phyloP scores from a whole-genome alignment of 495 filamentous ascomycete genomes.

The Arthonia radiata region DNA sequence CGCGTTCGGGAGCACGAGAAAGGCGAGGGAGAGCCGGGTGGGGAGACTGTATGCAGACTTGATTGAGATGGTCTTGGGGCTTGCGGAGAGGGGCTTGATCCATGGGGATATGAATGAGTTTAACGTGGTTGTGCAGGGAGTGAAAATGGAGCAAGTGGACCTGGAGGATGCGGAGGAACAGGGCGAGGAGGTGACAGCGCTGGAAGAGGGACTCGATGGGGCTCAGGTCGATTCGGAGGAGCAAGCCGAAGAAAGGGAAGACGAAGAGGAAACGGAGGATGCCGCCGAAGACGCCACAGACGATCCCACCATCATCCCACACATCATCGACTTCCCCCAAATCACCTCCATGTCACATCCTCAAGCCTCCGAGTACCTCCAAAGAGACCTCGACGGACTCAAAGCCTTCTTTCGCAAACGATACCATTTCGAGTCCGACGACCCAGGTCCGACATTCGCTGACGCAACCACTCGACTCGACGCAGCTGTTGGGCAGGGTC shows the following conservation, averaged over 20 bases:
- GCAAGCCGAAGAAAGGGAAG: conserved; percentile 14
- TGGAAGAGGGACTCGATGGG: too few species aligned
- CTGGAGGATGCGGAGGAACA: not conserved
- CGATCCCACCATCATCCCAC: conserved; percentile 30
- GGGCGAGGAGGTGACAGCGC: too few species aligned
- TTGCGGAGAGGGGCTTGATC: conserved; percentile 76
- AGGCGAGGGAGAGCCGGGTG: conserved; percentile 13
- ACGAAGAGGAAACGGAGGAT: conserved; percentile 11
- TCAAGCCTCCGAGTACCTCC: conserved; percentile 88
- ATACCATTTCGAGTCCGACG: conserved; percentile 65
- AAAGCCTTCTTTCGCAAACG: conserved; percentile 76
- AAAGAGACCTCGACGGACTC: conserved; percentile 81
- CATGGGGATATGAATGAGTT: conserved; percentile 99
- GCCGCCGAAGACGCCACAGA: conserved; percentile 4
- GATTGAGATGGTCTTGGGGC: conserved; percentile 59
- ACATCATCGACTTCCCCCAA: conserved; percentile 89
- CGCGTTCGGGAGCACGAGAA: not conserved
- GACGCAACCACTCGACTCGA: conserved; percentile 32
- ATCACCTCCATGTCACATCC: conserved; percentile 88
- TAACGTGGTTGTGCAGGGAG: conserved; percentile 77
- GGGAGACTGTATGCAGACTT: conserved; percentile 65
- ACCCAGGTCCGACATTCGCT: conserved; percentile 58
- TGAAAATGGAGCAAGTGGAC: not conserved
- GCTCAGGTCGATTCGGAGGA: conserved; percentile 1
- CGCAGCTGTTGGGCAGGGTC: conserved; percentile 14